Percentiles rank a stretch among this genome's conserved stretches.
Conservation (phyloP, 2,329 filamentous ascomycete genomes). For the Pyrenophora teres region DNA sequence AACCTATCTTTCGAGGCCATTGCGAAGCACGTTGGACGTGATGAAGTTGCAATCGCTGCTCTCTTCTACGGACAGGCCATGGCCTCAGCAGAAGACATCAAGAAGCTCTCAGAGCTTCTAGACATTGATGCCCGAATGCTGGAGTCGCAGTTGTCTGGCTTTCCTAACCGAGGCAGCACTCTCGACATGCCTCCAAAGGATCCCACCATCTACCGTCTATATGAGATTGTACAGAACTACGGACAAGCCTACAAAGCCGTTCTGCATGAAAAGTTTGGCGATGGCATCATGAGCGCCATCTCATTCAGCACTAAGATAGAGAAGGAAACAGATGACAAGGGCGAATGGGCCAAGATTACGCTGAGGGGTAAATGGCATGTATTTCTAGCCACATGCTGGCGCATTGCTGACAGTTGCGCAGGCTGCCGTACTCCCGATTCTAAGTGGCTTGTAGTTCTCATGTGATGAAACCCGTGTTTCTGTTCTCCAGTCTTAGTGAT, state of each 20-base stretch:
- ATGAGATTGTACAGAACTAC: conserved; percentile 96
- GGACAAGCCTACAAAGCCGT: conserved; percentile 95
- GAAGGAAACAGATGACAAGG: conserved; percentile 87
- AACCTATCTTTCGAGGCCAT: conserved; percentile 80
- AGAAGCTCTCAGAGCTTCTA: conserved; percentile 69
- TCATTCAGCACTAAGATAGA: conserved; percentile 88
- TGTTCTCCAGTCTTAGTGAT: no score
- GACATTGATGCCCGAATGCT: conserved; percentile 63
- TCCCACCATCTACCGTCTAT: conserved; percentile 86
- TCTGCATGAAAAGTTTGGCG: conserved; percentile 82
- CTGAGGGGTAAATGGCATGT: conserved; percentile 79
- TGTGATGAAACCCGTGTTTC: background rate
- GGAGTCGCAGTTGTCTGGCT: conserved; percentile 67
- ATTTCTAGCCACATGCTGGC: background rate
- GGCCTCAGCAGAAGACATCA: conserved; percentile 71
- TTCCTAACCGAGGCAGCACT: conserved; percentile 78
- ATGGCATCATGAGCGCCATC: conserved; percentile 95
- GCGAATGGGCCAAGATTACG: conserved; percentile 85
- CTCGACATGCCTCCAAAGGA: conserved; percentile 85
- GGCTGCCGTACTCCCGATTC: conserved; percentile 57
- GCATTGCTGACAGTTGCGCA: conserved; percentile 29
- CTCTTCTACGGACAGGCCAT: conserved; percentile 88
- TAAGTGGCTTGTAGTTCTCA: conserved; percentile 24
- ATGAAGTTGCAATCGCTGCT: conserved; percentile 83
- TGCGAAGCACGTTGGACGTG: conserved; percentile 71